Base-by-base conservation (phyloP, 2,329 filamentous ascomycete species). In the Colletotrichum sojae region DNA sequence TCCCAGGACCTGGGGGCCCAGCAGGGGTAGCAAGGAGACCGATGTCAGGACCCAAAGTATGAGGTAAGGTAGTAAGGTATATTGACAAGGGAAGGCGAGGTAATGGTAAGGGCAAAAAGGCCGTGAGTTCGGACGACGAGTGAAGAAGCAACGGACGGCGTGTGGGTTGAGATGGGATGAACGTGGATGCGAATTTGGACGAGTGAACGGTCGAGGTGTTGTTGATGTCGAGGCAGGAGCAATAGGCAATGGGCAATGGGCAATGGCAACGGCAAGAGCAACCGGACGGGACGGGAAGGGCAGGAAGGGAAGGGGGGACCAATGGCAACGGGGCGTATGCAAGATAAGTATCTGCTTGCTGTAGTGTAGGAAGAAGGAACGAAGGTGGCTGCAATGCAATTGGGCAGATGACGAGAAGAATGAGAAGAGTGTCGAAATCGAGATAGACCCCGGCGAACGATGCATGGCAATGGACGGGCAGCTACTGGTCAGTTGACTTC, bases 21-120 rank as follows among this genome's bases (percentile, higher is more conserved):
- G 40, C 51, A 67, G 53, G 67, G 66, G 63, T 46, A 22, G 31
- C 62, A 69, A 63, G 67, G 56, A 69, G 67, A 61, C 67, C 62
- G 67, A 61, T 69, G 67, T 46, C 56, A 61, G 55, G 66, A 46
- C 55, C 67, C 62, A 69, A 51, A 60, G 56, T 69, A 66, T 56
- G 62, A 56, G 55, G 63, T 66, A 69, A 67, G 51, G 67, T 69
- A 59, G 36, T 25, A 61, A 43, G 31, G 31, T 36, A 36, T 36
- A 36, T 36, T 8, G 31, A 36, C 62, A 66, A 66, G 66, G 66
- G 59, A 60, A 51, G 55, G 25, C 40, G 43, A 52, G 52, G 45
- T 64, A 52, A 67, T 20, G 51, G 45, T 20, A 40, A 57, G 60
- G 48, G 18, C 45, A 53, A 39, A 36, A 36, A 53, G 53, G 39